phyloP scores from a whole-genome alignment of 2,329 filamentous ascomycete species.

The Pseudogymnoascus sp. region DNA sequence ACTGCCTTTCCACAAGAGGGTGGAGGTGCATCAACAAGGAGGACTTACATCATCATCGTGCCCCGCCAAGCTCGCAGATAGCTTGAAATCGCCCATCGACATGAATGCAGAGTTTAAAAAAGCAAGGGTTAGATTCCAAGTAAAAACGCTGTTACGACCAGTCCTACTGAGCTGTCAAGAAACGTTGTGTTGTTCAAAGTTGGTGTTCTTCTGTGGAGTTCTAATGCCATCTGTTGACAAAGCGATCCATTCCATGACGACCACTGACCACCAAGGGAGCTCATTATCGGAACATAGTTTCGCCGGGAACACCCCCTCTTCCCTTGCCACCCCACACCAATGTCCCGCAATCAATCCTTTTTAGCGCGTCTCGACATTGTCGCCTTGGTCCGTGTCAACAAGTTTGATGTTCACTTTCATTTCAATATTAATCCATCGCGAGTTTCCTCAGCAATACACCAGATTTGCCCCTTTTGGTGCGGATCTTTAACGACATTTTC shows the following conservation, averaged over 20 bases:
- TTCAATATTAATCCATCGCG: slow-evolving; percentile 1
- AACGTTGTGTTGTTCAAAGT: slow-evolving; percentile 1
- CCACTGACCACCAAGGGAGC: not conserved
- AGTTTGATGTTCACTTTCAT: slow-evolving; percentile 7
- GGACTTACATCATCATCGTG: slow-evolving; percentile 84
- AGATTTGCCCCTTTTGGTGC: slow-evolving; percentile 3
- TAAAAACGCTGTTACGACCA: not conserved
- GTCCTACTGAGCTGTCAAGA: not conserved
- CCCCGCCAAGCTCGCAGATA: slow-evolving; percentile 80
- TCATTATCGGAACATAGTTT: not conserved
- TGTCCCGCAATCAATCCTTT: slow-evolving; percentile 8
- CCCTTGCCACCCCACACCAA: not conserved
- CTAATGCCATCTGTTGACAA: slow-evolving; percentile 8
- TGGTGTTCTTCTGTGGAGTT: not conserved
- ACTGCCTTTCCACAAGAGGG: not conserved
- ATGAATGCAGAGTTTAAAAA: not conserved
- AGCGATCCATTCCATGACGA: slow-evolving; percentile 1
- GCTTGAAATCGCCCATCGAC: slow-evolving; percentile 76
- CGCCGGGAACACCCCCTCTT: not conserved
- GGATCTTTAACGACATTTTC: not conserved
- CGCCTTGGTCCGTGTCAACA: slow-evolving; percentile 4
- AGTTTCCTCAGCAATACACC: not conserved
- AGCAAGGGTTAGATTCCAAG: not conserved
- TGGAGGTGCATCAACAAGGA: not conserved
- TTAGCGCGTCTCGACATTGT: slow-evolving; percentile 8